Evolutionary conservation across 768 basidiomycete genomes (phyloP), one percentile per base, ranked within the genome.

Genomic region (Pleurotus cornucopiae): DNA sequence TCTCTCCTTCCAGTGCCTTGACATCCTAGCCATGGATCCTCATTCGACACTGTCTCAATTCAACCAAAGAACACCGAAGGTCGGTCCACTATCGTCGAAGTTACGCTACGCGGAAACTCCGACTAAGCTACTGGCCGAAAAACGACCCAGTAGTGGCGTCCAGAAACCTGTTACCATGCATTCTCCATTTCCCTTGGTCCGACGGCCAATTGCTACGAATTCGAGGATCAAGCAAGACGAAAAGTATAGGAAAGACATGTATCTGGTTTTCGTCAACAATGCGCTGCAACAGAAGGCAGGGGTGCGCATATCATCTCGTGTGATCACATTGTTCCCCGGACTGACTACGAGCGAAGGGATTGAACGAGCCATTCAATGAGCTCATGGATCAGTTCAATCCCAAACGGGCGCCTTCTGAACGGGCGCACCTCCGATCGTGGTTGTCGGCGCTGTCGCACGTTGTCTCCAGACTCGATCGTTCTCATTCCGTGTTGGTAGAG

Each of bases 401-500:
- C 9, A 81, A 79, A 58, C 71, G 70, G 13, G 67, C 67, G 1
- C 53, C 63, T 12, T 57, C 49, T 6, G 67, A 71, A 41, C 61
- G 60, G 16, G 64, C 67, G 6, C 84, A 91, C 61, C 71, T 95
- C 46, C 84, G 88, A 9, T 73, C 85, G 4, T 94, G 91, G 89
- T 79, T 99, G 26, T 77, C 85, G 26, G 91, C 94, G 0, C 79
- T 99, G 23, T 89, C 92, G 0, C 92, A 98, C 64, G 91, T 94
- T 58, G 92, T 98, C 54, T 95, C 94, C 21, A 83, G 91, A 41
- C 77, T 99, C 30, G 94, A 94, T 62, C 84, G 84, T 48, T 76
- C 80, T 6, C 95, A 98, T 66, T 75, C 85, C 13, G 67, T 83
- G 0, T 82, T 99, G 26, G 87, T 98, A 38, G 84, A 94, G 59